A percentile compares a stretch with the other conserved stretches of the same genome.
These are phyloP conservation scores for Pisolithus tinctorius DNA, from an alignment of 768 basidiomycete species.

Conservation along the genomic window DNA sequence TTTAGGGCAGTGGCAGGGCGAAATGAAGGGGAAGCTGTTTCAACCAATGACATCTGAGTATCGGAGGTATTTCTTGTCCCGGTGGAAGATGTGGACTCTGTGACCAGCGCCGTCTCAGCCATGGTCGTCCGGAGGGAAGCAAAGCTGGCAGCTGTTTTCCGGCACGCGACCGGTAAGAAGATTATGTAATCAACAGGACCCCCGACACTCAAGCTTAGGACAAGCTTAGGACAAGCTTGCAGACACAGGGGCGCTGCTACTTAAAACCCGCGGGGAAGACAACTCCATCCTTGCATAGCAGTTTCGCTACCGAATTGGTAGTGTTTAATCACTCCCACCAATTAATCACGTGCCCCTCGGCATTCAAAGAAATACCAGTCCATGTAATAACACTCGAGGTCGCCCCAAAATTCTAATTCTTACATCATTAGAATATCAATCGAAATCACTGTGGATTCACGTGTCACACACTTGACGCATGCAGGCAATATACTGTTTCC, in stretches of 20 bases:
- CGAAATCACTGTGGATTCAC: neutral
- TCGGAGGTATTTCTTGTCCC: neutral
- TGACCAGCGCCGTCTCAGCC: slow-evolving; percentile 7
- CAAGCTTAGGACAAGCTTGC: too few relatives aligned
- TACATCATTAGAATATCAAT: too few relatives aligned
- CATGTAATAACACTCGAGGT: too few relatives aligned
- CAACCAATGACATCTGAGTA: slow-evolving; percentile 5
- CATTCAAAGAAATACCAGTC: too few relatives aligned
- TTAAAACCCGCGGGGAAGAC: too few relatives aligned
- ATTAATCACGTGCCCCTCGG: too few relatives aligned
- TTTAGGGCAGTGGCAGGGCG: slow-evolving; percentile 1
- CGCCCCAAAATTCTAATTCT: too few relatives aligned
- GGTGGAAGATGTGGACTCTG: slow-evolving; percentile 5
- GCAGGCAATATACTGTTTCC: neutral
- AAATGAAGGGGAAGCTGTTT: neutral
- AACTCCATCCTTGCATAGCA: too few relatives aligned
- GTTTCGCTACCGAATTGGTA: too few relatives aligned
- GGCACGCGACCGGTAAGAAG: slow-evolving; percentile 18
- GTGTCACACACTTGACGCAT: neutral
- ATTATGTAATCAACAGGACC: slow-evolving; percentile 2
- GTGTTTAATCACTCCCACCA: too few relatives aligned
- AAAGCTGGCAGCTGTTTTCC: neutral
- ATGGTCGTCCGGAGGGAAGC: slow-evolving; percentile 3
- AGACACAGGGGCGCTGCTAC: too few relatives aligned
- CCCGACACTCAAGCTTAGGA: neutral